phyloP scores from a whole-genome alignment of 2,329 filamentous ascomycete genomes.

The Fusarium pseudonygamai region DNA sequence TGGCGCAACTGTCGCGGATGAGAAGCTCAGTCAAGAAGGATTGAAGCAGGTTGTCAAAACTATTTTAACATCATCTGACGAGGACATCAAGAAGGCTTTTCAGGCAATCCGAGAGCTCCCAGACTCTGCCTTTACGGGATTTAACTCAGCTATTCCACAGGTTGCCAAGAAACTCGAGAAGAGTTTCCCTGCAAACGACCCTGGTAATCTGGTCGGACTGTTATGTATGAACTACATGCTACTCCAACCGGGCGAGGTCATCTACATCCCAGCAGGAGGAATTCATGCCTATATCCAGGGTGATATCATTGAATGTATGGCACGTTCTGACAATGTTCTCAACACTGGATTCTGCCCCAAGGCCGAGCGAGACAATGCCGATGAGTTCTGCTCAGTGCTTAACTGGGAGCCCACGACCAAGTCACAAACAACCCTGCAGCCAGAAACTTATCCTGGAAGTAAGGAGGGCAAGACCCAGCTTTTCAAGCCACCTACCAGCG shows the following conservation, averaged over 20 bases:
- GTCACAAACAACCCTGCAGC: constrained; percentile 64
- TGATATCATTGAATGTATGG: constrained; percentile 84
- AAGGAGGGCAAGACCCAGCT: constrained; percentile 68
- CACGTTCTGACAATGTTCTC: constrained; percentile 77
- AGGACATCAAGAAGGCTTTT: constrained; percentile 40
- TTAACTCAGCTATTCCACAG: constrained; percentile 68
- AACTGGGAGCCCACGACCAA: constrained; percentile 70
- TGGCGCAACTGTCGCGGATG: constrained; percentile 21
- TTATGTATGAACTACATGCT: constrained; percentile 79
- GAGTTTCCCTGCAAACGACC: constrained; percentile 72
- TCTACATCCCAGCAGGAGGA: constrained; percentile 77
- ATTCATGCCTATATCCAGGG: constrained; percentile 79
- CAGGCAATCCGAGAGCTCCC: constrained; percentile 46
- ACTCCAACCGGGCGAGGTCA: constrained; percentile 70
- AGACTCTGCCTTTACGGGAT: constrained; percentile 56
- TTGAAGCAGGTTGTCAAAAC: constrained; percentile 63
- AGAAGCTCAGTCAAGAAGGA: constrained; percentile 59
- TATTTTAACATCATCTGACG: constrained; percentile 61
- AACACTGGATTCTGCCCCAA: constrained; percentile 78
- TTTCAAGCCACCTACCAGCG: constrained; percentile 74
- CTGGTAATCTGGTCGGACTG: constrained; percentile 74
- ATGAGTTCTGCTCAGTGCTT: constrained; percentile 69
- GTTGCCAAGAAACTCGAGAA: constrained; percentile 70
- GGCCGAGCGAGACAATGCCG: constrained; percentile 69
- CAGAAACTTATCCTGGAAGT: constrained; percentile 59